Evolutionary conservation across 2,329 filamentous ascomycete species (phyloP), one percentile per base, ranked within the genome.

Genomic region (Camptophora hylomeconis): DNA sequence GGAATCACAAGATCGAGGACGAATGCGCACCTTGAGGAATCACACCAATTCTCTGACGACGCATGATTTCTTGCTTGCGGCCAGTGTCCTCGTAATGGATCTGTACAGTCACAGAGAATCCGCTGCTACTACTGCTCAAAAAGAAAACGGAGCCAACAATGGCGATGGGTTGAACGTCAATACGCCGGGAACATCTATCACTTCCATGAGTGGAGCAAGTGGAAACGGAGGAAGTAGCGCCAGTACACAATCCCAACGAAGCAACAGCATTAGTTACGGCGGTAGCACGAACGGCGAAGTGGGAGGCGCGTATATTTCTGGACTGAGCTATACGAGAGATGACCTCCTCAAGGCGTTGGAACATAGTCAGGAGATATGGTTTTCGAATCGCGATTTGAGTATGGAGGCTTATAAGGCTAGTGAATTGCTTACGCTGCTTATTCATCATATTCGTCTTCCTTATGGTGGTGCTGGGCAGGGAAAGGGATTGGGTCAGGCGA

Each of bases 391-490:
- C 3, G 77, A 89, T 31, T 65, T 74, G 14, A 89, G 80, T 1
- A 78, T 94, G 58, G 87, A 95, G 42, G 83, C 86, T 0, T 86
- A 76, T 58, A 95, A 95, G 57, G 87, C 83, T 2, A 73, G 73
- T 21, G 73, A 72, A 22, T 68, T 87, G 14, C 61, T 95, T n/a
- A 75, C 74, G 13, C 74, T 94, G 28, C 84, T 95, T 70, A 58
- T 95, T 24, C 67, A 74, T 17, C 89, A 89, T 52, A 65, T 94
- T 30, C 75, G 36, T 17, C 39, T 16, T 38, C 20, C 26, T 30
- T 20, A 48, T 45, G 44, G 17, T 20, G 26, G 22, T 7, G 12
- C 14, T 5, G 25, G 5, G 11, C 25, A 27, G 11, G 25, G n/a
- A 8, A 16, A n/a, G 7, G 14, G 10, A n/a, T n/a, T 17, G 14